Conservation (phyloP, 257 asterid species). For the Eustoma russellianum region DNA sequence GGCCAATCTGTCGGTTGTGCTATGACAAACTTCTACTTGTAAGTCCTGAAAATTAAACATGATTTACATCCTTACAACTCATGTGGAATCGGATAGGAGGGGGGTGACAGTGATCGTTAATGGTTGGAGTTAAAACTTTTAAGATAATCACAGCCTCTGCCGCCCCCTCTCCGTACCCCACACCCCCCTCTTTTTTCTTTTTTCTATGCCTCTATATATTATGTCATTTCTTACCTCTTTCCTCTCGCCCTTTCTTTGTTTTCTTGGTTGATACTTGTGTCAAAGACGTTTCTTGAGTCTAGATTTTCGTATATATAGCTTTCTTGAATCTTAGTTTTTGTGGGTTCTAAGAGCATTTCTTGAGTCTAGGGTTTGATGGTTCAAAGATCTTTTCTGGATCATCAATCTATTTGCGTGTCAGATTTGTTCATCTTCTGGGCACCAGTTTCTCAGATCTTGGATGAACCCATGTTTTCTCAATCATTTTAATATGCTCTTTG, state of each 20-base stretch:
- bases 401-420: background rate
- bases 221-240: slow-evolving; percentile 6
- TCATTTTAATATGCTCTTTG: no score
- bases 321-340: background rate
- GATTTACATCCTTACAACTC: no score
- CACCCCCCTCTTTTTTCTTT: slow-evolving; percentile 23
- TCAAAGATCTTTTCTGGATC: slow-evolving; percentile 11
- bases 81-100: no score
- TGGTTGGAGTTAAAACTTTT: no score
- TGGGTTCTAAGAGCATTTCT: background rate
- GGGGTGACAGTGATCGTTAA: no score
- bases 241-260: slow-evolving; percentile 7
- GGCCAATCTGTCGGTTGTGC: no score
- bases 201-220: slow-evolving; percentile 25
- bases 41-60: no score
- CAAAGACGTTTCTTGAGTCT: background rate
- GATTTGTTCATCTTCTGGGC: no score
- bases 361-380: background rate
- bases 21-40: no score
- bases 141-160: no score
- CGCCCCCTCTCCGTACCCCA: no score
- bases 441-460: background rate
- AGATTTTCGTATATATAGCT: background rate
- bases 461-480: background rate
- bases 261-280: background rate